A percentile compares a stretch with the other conserved stretches of the same genome.
Evolutionary conservation across 192 early-diverging fungal species (phyloP).

Genomic region (Mortierella hygrophila): DNA sequence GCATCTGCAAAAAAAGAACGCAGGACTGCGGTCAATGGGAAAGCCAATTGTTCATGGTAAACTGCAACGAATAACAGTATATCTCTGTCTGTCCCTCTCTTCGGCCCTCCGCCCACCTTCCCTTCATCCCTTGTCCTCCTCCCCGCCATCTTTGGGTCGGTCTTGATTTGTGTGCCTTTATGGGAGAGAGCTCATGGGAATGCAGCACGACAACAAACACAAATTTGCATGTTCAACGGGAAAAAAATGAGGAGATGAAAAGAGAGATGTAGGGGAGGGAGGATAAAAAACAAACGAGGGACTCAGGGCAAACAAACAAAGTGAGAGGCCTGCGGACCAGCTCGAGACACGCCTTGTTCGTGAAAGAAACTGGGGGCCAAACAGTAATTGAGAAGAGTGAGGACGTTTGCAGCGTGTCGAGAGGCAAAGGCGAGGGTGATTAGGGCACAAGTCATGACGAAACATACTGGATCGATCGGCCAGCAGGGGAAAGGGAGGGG

Average conservation of each 20-base stretch:
- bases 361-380: not conserved
- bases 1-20: not conserved
- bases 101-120: not conserved
- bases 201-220: not conserved
- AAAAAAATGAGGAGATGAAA: not conserved
- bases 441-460: too few relatives aligned
- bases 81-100: too few relatives aligned
- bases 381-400: not conserved
- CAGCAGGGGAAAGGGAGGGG: too few relatives aligned
- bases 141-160: not conserved
- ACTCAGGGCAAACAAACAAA: not conserved
- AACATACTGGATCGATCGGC: too few relatives aligned
- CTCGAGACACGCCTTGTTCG: not conserved
- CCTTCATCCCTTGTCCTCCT: not conserved
- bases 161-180: not conserved
- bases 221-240: not conserved
- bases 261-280: not conserved
- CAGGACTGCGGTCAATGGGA: not conserved
- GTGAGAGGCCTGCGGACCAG: not conserved
- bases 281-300: not conserved
- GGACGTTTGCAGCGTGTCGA: not conserved
- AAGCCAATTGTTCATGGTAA: not conserved
- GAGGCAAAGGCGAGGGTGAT: too few relatives aligned
- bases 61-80: too few relatives aligned
- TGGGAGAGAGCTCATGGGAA: conserved; percentile 8